Evolutionary conservation across 306 rosid genomes (phyloP), one percentile per base, ranked within the genome.

Genomic region (Ceratonia siliqua): DNA sequence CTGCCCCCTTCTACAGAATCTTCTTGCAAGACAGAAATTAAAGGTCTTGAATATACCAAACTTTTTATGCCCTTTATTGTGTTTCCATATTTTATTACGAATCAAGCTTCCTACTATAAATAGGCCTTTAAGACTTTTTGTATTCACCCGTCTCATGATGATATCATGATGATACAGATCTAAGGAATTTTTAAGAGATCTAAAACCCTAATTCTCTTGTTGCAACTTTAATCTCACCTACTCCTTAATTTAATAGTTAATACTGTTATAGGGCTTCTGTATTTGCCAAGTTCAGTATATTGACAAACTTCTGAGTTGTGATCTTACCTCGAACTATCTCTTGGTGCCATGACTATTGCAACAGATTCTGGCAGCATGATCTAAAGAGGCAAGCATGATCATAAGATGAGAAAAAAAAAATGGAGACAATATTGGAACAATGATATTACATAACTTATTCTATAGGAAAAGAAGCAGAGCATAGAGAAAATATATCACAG

Each of bases 301-400:
- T 14, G 50, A 81, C 39, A 61, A 33, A 75, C n/a, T 39, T 43
- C 64, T 13, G 52, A 50, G 35, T 50, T 76, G 67, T 62, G 74
- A 62, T 56, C 87, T 84, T 85, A 94, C 96, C 89, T 91, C 21
- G 91, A 66, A 69, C 83, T 82, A 82, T 90, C 98, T 73, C 20
- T 80, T 41, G 98, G 98, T 5, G 98, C 98, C 98, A 94, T 94
- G 82, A 94, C 97, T 78, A 94, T 91, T 28, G 98, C 98, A 61
- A 94, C 97, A 68, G 98, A 54, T 86, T 94, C 98, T 3, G 97
- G 98, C 89, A 91, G 84, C 98, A 94, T 94, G 76, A 91, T 90
- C 98, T 94, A 78, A 79, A 72, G 58, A 48, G 55, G 73, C 20
- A 57, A 68, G 70, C 50, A 78, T 42, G 64, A 57, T 39, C 56